Percentiles rank a stretch among this genome's conserved stretches.
Evolutionary conservation across 1,284 basidiomycete genomes (phyloP).

Genomic region (Apiotrichum siamense): DNA sequence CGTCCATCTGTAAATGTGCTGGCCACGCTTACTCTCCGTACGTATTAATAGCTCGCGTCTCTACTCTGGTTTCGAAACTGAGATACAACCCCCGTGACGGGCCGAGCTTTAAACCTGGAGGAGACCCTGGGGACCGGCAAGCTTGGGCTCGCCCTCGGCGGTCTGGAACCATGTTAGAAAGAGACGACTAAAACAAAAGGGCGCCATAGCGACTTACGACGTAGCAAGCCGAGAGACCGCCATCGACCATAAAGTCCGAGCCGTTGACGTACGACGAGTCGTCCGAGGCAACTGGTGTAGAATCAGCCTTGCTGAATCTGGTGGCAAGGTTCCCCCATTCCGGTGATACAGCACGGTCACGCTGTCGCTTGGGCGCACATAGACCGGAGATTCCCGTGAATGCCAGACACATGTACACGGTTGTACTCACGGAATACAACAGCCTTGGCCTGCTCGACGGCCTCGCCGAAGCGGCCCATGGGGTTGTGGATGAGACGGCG

Average conservation of each 20-base stretch:
- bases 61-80: background rate
- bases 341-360: no score
- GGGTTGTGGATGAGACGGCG: constrained; percentile 85
- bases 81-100: background rate
- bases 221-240: constrained; percentile 81
- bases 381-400: no score
- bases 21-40: no score
- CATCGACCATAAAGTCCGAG: constrained; percentile 88
- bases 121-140: constrained; percentile 26
- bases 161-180: constrained; percentile 25
- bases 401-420: no score
- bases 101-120: constrained; percentile 3
- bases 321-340: no score
- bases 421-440: constrained; percentile 73
- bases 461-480: constrained; percentile 95
- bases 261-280: constrained; percentile 59
- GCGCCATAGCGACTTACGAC: constrained; percentile 51
- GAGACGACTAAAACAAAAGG: no score
- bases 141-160: constrained; percentile 27
- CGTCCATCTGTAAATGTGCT: no score
- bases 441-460: constrained; percentile 84
- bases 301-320: no score
- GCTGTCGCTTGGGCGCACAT: no score
- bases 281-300: constrained; percentile 48
- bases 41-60: background rate